Percentiles rank a stretch among this genome's conserved stretches.
Evolutionary conservation across 371 early-diverging fungal species (phyloP).

Genomic region (Blakeslea trispora): DNA sequence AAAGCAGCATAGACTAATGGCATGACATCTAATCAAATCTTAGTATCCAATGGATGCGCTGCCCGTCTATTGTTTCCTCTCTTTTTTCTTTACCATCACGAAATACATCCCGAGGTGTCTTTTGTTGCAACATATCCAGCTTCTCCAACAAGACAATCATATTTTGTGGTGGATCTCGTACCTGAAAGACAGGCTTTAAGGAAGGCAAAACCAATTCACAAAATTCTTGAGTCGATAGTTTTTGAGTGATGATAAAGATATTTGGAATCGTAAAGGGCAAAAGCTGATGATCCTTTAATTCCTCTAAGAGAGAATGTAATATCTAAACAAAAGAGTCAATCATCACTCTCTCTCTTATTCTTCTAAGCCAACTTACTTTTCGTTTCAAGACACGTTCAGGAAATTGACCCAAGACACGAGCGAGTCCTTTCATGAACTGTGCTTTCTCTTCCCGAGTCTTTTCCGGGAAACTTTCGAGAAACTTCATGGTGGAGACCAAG

Average conservation of each 20-base stretch:
- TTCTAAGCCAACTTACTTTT: conserved; percentile 50
- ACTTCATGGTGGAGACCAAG: conserved; percentile 77
- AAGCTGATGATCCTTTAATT: conserved; percentile 72
- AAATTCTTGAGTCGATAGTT: conserved; percentile 68
- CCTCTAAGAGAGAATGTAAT: conserved; percentile 70
- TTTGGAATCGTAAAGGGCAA: conserved; percentile 77
- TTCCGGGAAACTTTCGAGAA: conserved; percentile 78
- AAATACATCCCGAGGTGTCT: conserved; percentile 62
- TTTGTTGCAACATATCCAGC: conserved; percentile 61
- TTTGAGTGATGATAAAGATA: conserved; percentile 67
- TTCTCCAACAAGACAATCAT: conserved; percentile 68
- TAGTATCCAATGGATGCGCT: no score
- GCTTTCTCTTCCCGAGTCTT: conserved; percentile 78
- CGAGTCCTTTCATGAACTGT: conserved; percentile 80
- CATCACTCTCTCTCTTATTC: not conserved
- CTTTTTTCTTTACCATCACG: conserved; percentile 48
- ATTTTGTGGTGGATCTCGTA: conserved; percentile 66
- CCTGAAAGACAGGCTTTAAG: conserved; percentile 63
- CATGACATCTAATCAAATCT: conserved; percentile 79
- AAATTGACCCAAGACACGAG: conserved; percentile 70
- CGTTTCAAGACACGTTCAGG: conserved; percentile 67
- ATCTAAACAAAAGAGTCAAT: conserved; percentile 42
- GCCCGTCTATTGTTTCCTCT: not conserved
- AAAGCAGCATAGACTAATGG: conserved; percentile 75
- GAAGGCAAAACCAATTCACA: conserved; percentile 62